Base-by-base conservation (phyloP, 306 rosid species). In the Pterocarpus santalinus region DNA sequence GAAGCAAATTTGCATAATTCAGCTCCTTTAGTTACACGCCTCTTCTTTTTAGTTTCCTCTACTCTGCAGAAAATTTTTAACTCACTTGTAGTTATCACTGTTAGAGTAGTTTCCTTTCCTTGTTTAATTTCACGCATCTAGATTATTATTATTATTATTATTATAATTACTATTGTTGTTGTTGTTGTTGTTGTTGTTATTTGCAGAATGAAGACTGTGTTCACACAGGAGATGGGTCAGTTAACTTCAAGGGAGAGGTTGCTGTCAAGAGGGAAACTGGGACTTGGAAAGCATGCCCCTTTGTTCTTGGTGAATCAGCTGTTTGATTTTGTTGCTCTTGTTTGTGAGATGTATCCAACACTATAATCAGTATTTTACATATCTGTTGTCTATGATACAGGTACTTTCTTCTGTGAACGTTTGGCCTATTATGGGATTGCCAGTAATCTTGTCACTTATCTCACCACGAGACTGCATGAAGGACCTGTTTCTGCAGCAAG, bases 371-470 rank as follows among this genome's bases (percentile, higher is more conserved):
- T 35, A 17, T 57, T 65, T 69, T 34, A 77, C 38, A 36, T 68
- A 49, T 60, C 8, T 66, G n/a, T 11, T 66, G 30, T 17, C 38
- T 80, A 2, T 79, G 5, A 22, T 75, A 39, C 87, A 92, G 98
- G 98, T 43, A 90, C 90, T 46, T 94, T 90, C 79, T 86, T 94
- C 65, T 92, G 97, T 79, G 98, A 92, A 62, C 90, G 92, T 13
- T 88, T 94, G 89, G 97, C 98, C 16, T 94, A 89, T 87, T 91
- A 83, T 85, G 98, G 98, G 73, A 94, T 94, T 75, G 84, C 97
- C 16, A 85, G 92, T 73, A 94, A 94, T 66, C 94, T 94, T 70
- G 96, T 94, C 43, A 90, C 90, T 43, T 90, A 92, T 86, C 97
- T 94, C 58, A 94, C 94, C 13, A 60, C 73, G 4, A 91, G 91